A percentile compares a stretch with the other conserved stretches of the same genome.
These are phyloP conservation scores for Anthracocystis walkeri DNA, from an alignment of 1,284 basidiomycete species.

Conservation along the genomic window DNA sequence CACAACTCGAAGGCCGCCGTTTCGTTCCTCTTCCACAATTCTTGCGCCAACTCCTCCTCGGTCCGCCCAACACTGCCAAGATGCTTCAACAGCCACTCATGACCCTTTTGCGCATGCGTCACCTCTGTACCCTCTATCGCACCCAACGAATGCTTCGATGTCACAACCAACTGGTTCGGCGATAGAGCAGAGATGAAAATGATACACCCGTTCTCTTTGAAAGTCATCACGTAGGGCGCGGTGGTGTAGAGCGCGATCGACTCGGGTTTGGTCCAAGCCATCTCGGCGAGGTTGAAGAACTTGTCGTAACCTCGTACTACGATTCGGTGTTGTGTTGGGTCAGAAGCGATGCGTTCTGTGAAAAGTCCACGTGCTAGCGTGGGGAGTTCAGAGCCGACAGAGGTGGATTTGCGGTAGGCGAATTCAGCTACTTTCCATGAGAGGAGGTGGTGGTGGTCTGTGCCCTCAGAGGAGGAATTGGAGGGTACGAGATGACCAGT, in stretches of 20 bases:
- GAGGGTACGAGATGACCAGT: conserved; percentile 32
- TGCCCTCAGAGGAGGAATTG: not conserved
- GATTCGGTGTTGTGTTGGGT: conserved; percentile 75
- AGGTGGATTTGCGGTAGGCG: conserved; percentile 65
- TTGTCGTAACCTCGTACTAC: conserved; percentile 96
- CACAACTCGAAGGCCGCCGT: conserved; percentile 88
- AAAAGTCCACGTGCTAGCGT: conserved; percentile 67
- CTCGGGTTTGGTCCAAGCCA: conserved; percentile 82
- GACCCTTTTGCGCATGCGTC: conserved; percentile 82
- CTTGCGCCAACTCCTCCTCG: conserved; percentile 79
- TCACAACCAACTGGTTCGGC: conserved; percentile 80
- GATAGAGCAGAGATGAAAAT: conserved; percentile 93
- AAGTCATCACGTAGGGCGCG: conserved; percentile 86
- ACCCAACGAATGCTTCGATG: conserved; percentile 81
- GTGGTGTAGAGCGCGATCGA: conserved; percentile 74
- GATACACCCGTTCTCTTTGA: conserved; percentile 98
- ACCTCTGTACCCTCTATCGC: conserved; percentile 35
- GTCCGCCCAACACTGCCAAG: conserved; percentile 77
- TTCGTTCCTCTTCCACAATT: conserved; percentile 84
- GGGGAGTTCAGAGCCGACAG: conserved; percentile 56
- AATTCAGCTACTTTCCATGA: conserved; percentile 67
- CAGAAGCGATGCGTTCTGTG: conserved; percentile 45
- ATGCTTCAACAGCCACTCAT: conserved; percentile 84
- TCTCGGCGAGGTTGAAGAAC: conserved; percentile 97
- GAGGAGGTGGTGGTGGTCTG: conserved; percentile 30